These are phyloP conservation scores for Xerocomellus chrysenteron DNA, from an alignment of 768 basidiomycete genomes.

Conservation along the genomic window DNA sequence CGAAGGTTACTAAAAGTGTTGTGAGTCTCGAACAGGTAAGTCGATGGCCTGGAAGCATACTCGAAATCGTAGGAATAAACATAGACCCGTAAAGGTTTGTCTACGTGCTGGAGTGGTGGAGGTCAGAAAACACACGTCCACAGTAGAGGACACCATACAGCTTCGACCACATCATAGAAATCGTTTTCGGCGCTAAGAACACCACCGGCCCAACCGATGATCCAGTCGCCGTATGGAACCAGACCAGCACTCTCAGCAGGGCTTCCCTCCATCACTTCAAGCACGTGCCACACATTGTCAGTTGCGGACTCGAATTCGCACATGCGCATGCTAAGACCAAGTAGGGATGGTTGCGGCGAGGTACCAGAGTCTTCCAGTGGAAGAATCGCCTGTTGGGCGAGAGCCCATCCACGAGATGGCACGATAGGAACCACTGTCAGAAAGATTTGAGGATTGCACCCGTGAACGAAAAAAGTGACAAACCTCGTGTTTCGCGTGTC, in stretches of 20 bases:
- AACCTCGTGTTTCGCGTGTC: slow-evolving; percentile 68
- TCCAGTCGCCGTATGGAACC: slow-evolving; percentile 83
- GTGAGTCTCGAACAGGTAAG: slow-evolving; percentile 8
- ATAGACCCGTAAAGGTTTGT: slow-evolving; percentile 90
- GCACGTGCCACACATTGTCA: slow-evolving; percentile 97
- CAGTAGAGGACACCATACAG: slow-evolving; percentile 47
- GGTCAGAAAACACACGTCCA: slow-evolving; percentile 1
- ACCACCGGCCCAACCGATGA: slow-evolving; percentile 93
- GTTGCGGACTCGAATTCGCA: slow-evolving; percentile 87
- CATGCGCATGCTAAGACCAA: slow-evolving; percentile 91
- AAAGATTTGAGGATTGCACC: not conserved
- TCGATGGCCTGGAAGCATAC: slow-evolving; percentile 45
- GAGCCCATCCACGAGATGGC: slow-evolving; percentile 85
- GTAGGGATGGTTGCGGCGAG: slow-evolving; percentile 75
- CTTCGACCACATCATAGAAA: slow-evolving; percentile 94
- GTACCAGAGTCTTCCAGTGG: slow-evolving; percentile 41
- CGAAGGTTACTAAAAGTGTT: slow-evolving; percentile 65
- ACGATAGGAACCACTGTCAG: slow-evolving; percentile 73
- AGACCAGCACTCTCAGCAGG: slow-evolving; percentile 96
- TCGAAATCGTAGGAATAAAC: slow-evolving; percentile 98
- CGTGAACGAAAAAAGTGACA: slow-evolving; percentile 10
- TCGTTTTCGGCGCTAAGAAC: slow-evolving; percentile 88
- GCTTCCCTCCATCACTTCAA: slow-evolving; percentile 94
- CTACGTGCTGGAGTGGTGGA: slow-evolving; percentile 67
- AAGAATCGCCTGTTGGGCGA: slow-evolving; percentile 38